Evolutionary conservation across 306 rosid genomes (phyloP), one percentile per base, ranked within the genome.

Genomic region (Crotalaria pallida): DNA sequence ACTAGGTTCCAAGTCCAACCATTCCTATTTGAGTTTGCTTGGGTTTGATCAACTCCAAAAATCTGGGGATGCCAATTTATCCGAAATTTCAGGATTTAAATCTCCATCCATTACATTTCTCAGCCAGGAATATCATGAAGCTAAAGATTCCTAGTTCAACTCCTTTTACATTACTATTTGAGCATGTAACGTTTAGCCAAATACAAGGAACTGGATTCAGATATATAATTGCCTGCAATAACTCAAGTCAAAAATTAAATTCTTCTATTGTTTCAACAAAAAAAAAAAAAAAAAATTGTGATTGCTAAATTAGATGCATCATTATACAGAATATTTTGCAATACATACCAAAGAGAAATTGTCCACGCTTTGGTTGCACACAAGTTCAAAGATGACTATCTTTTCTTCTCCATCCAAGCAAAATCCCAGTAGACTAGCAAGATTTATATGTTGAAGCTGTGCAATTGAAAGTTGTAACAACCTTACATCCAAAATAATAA

Each of bases 381-480:
- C 44, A 44, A 23, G 65, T 53, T 79, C 84, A 67, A 79, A 79
- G 33, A 83, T 23, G 4, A 80, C 78, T 3, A 80, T 24, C 41
- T 80, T 79, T 49, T 83, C 84, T 26, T 50, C 65, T 27, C 77
- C 65, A 47, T 80, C 82, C 67, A 80, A 69, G 73, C 83, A 74
- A n/a, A 75, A 80, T 65, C 88, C 80, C 69, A 80, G 65, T 9
- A 80, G 67, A 63, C 82, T 80, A 10, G 16, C 82, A 3, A 83
- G 56, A 53, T 73, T 80, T 58, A 75, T 53, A 56, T 77, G 80
- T 13, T 77, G 76, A 34, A 80, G 88, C 56, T 69, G 70, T 1
- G 81, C 83, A 5, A 77, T 65, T n/a, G n/a, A n/a, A n/a, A n/a
- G n/a, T n/a, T 33, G 78, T 2, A 17, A 77, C 51, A 22, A 63